Evolutionary conservation across 495 filamentous ascomycete species (phyloP).

Genomic region (Darksidea phi): DNA sequence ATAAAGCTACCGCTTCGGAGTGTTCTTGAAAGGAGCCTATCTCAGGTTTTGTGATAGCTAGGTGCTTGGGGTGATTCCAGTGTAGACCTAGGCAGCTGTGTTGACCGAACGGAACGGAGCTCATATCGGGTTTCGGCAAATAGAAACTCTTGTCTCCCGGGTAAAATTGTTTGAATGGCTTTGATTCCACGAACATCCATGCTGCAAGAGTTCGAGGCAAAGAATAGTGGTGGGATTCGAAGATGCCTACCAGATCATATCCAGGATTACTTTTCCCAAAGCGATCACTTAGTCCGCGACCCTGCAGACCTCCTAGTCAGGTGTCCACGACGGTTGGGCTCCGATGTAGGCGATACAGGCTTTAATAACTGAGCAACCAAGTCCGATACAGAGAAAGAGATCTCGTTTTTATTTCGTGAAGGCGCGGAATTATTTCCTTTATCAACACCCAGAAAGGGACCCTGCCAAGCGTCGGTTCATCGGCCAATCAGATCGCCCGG

Average conservation of each 20-base stretch:
- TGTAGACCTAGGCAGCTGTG: no score
- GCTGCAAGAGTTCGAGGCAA: not conserved
- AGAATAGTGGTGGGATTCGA: no score
- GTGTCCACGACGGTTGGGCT: no score
- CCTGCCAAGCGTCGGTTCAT: constrained; percentile 23
- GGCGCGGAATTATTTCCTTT: constrained; percentile 8
- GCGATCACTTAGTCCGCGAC: constrained; percentile 3
- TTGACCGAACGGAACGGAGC: no score
- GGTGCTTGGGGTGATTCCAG: not conserved
- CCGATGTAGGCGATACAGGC: no score
- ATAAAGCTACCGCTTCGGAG: no score
- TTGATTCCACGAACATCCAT: not conserved
- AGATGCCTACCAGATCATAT: constrained; percentile 11
- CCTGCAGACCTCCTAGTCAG: no score
- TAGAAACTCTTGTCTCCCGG: no score
- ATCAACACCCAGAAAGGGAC: constrained; percentile 6
- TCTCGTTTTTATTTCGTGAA: no score
- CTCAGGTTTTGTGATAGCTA: not conserved
- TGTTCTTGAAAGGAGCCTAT: not conserved
- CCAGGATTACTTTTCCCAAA: constrained; percentile 28
- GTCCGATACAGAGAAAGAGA: no score
- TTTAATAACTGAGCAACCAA: not conserved
- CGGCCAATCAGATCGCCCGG: constrained; percentile 13
- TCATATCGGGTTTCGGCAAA: no score
- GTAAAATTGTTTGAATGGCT: not conserved